Evolutionary conservation across 129 eudicot genomes (phyloP).

Genomic region (Helichrysum umbraculigerum): DNA sequence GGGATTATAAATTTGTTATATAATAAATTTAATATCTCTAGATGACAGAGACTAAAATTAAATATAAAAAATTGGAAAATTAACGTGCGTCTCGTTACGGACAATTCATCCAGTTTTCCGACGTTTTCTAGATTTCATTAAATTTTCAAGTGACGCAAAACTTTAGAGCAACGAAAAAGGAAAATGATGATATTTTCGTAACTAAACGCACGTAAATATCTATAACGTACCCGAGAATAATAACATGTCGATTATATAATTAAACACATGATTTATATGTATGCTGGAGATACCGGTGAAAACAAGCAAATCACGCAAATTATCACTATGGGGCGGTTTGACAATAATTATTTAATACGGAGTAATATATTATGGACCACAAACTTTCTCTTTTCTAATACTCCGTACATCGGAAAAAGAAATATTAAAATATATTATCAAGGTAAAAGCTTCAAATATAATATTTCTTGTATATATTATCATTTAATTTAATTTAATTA

Average conservation of each 20-base stretch:
- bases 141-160: too few species aligned
- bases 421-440: too few species aligned
- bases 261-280: neutral
- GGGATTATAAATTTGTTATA: neutral
- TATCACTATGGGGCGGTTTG: conserved; percentile 28
- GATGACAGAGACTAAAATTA: neutral
- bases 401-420: neutral
- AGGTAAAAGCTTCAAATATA: neutral
- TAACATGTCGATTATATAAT: neutral
- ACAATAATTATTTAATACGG: conserved; percentile 16
- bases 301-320: conserved; percentile 28
- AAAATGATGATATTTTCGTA: too few species aligned
- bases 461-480: neutral
- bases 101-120: too few species aligned
- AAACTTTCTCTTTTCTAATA: conserved; percentile 8
- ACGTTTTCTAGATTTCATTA: too few species aligned
- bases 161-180: too few species aligned
- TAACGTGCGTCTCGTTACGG: too few species aligned
- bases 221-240: neutral
- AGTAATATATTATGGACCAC: neutral
- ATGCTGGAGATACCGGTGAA: conserved; percentile 5
- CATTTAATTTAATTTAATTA: too few species aligned
- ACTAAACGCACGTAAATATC: neutral
- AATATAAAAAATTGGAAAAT: neutral
- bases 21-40: neutral